Conservation (phyloP, 2,329 filamentous ascomycete genomes). For the Cladosporium sphaerospermum region DNA sequence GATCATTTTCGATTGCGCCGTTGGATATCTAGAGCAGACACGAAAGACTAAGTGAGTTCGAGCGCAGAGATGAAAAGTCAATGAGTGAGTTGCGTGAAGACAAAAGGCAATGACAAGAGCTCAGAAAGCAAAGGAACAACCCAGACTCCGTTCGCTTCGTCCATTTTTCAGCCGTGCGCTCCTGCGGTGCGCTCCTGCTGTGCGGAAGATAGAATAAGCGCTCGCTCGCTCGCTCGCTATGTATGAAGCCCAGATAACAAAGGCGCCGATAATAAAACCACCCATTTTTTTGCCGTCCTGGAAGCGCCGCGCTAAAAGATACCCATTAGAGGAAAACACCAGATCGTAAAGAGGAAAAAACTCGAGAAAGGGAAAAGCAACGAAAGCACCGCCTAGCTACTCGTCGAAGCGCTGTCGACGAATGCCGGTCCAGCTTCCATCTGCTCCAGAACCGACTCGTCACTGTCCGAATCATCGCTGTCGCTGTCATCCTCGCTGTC, state of each 20-base stretch:
- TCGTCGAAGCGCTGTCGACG: constrained; percentile 12
- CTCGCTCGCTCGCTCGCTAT: not conserved
- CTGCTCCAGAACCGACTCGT: constrained; percentile 1
- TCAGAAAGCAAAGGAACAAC: no score
- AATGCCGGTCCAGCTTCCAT: not conserved
- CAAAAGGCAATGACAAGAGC: no score
- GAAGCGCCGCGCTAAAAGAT: not conserved
- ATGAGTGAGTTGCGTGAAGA: no score
- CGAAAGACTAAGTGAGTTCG: no score
- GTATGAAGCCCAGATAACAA: not conserved
- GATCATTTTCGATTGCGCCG: no score
- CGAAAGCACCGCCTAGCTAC: constrained; percentile 6
- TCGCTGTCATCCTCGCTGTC: constrained; percentile 40
- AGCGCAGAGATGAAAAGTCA: no score
- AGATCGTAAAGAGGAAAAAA: not conserved
- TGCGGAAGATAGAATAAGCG: not conserved
- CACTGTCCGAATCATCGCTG: constrained; percentile 25
- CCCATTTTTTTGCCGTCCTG: not conserved
- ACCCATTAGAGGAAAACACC: not conserved
- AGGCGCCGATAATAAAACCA: not conserved
- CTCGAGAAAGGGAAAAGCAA: not conserved
- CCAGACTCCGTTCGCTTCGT: no score
- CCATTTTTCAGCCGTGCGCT: no score
- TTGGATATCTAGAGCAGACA: no score
- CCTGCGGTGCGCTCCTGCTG: no score